These are phyloP conservation scores for Candida awuae DNA, from an alignment of 805 yeast genomes.

Conservation along the genomic window DNA sequence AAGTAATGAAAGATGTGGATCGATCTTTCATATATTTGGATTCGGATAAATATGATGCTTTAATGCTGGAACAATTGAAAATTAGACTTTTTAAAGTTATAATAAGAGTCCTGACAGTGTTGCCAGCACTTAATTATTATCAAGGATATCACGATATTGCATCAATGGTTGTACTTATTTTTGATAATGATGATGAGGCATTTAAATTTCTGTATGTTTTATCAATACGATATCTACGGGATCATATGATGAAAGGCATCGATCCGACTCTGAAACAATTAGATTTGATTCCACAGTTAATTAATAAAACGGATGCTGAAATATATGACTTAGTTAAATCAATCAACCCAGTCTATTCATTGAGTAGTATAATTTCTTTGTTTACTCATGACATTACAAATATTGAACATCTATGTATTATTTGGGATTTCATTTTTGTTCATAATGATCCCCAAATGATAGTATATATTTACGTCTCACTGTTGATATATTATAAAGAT, in stretches of 20 bases:
- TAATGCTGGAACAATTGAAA: constrained; percentile 28
- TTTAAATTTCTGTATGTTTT: constrained; percentile 45
- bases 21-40: constrained; percentile 51
- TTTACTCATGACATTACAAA: constrained; percentile 63
- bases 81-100: constrained; percentile 38
- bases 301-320: constrained; percentile 40
- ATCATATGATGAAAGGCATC: constrained; percentile 72
- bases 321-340: constrained; percentile 35
- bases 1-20: constrained; percentile 68
- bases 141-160: constrained; percentile 93
- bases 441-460: constrained; percentile 46
- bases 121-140: constrained; percentile 65
- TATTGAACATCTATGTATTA: constrained; percentile 39
- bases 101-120: constrained; percentile 45
- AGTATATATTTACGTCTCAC: constrained; percentile 54
- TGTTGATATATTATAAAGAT: constrained; percentile 39
- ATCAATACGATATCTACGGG: constrained; percentile 61
- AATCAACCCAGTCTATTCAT: constrained; percentile 53
- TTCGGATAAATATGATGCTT: constrained; percentile 10
- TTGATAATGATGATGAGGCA: constrained; percentile 29
- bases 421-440: constrained; percentile 67
- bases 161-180: constrained; percentile 51
- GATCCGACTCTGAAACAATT: constrained; percentile 60
- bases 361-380: constrained; percentile 71
- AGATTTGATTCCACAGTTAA: constrained; percentile 53